A percentile compares a stretch with the other conserved stretches of the same genome.
Evolutionary conservation across 129 eudicot genomes (phyloP).

Genomic region (Flaveria ramosissima): DNA sequence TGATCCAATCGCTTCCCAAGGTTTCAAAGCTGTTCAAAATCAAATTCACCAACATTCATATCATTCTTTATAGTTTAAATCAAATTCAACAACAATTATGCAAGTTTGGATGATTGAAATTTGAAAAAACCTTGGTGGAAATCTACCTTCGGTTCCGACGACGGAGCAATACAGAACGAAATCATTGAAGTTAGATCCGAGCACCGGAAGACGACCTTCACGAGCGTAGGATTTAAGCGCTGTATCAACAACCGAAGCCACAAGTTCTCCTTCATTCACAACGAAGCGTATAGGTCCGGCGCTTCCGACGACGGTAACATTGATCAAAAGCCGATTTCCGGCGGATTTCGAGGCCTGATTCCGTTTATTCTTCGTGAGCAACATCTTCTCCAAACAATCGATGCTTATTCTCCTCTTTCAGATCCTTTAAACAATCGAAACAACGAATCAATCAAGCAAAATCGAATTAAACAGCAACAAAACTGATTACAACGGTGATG

Average conservation of each 20-base stretch:
- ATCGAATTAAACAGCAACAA: not conserved
- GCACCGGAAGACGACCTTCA: conserved; percentile 78
- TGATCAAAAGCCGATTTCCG: conserved; percentile 66
- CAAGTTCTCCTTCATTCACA: conserved; percentile 65
- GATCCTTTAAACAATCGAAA: not conserved
- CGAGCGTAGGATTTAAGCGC: conserved; percentile 83
- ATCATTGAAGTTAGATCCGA: conserved; percentile 64
- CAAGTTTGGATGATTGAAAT: not conserved
- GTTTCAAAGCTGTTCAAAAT: conserved; percentile 50
- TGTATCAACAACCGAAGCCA: conserved; percentile 65
- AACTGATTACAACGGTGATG: not conserved
- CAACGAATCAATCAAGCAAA: conserved; percentile 15
- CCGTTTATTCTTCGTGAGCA: conserved; percentile 71
- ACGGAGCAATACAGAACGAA: conserved; percentile 71
- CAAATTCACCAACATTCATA: not conserved
- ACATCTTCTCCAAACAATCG: conserved; percentile 39
- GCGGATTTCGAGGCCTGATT: conserved; percentile 48
- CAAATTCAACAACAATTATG: not conserved
- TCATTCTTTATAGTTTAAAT: not conserved
- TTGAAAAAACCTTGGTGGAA: not conserved
- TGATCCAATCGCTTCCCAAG: conserved; percentile 80
- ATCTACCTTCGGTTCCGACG: conserved; percentile 65
- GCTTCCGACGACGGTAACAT: conserved; percentile 74
- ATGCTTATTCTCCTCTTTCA: not conserved
- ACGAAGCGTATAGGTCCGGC: conserved; percentile 88